Conservation (phyloP, 169 alveolate species). For the Eimeria acervulina region DNA sequence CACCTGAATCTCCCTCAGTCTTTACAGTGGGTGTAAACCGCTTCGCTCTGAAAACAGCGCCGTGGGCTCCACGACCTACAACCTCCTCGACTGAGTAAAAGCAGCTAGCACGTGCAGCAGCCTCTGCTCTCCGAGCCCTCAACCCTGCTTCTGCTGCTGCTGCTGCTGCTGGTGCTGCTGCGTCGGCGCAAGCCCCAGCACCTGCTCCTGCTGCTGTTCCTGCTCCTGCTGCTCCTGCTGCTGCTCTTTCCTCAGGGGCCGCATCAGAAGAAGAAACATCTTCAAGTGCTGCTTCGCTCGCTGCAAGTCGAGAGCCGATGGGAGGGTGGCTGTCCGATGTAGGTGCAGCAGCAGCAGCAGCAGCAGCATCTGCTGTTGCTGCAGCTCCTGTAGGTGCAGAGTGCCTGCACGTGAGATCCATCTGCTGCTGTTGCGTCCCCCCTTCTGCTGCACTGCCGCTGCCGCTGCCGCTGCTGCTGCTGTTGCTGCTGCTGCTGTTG, state of each 20-base stretch:
- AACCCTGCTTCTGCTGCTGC: constrained; percentile 40
- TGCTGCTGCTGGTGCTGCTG: constrained; percentile 34
- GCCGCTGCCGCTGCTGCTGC: not conserved
- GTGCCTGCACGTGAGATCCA: not conserved
- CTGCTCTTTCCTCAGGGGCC: not conserved
- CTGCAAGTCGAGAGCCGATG: not conserved
- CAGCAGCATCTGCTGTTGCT: constrained; percentile 1
- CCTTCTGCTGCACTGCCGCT: not conserved
- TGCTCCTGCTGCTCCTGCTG: not conserved
- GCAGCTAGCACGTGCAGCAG: constrained; percentile 46
- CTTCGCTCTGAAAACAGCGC: constrained; percentile 71
- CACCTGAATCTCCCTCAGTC: not conserved
- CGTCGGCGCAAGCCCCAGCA: not conserved
- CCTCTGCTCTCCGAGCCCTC: not conserved
- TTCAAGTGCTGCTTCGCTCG: too few relatives aligned
- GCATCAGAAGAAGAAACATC: not conserved
- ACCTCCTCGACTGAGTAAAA: constrained; percentile 57
- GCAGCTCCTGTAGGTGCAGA: not conserved
- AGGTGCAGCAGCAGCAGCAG: not conserved
- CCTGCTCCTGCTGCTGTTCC: not conserved
- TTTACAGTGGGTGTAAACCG: constrained; percentile 23
- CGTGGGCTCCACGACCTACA: constrained; percentile 81
- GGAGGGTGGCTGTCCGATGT: not conserved
- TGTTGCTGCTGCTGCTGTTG: not conserved
- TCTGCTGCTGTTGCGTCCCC: not conserved